Evolutionary conservation across 2,329 filamentous ascomycete species (phyloP).

Genomic region (Diatrype stigma): DNA sequence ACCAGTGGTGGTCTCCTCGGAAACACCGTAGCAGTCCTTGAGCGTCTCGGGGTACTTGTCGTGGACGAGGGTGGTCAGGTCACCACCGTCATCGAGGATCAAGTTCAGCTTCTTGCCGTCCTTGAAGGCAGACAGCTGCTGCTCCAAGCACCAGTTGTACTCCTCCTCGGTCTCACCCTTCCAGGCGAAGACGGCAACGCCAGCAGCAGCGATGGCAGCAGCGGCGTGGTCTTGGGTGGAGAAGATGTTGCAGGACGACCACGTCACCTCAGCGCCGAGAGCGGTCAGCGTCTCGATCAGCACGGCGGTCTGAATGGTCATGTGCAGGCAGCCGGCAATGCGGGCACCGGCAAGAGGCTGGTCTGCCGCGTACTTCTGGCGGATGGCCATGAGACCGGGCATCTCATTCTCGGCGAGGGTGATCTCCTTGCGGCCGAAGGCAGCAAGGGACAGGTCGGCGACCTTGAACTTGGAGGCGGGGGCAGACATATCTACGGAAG

Average conservation of each 20-base stretch:
- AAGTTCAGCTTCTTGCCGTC: constrained; percentile 95
- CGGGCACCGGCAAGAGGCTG: constrained; percentile 93
- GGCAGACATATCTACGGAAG: constrained; percentile 55
- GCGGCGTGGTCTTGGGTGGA: constrained; percentile 98
- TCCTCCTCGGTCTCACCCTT: constrained; percentile 97
- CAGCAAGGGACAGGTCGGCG: constrained; percentile 94
- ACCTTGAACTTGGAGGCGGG: constrained; percentile 96
- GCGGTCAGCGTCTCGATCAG: constrained; percentile 95
- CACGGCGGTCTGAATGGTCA: constrained; percentile 99
- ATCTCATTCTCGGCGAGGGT: constrained; percentile 96
- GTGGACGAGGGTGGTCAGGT: constrained; percentile 94
- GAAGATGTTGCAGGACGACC: constrained; percentile 99
- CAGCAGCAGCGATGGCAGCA: constrained; percentile 89
- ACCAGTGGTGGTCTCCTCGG: constrained; percentile 99
- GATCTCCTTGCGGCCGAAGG: constrained; percentile 98
- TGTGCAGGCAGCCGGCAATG: constrained; percentile 97
- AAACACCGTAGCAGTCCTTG: constrained; percentile 96
- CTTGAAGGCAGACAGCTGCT: constrained; percentile 96
- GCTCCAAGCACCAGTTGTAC: constrained; percentile 99
- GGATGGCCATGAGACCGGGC: constrained; percentile 96
- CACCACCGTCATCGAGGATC: constrained; percentile 98
- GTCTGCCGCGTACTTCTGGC: constrained; percentile 83
- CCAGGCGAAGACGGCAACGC: constrained; percentile 79
- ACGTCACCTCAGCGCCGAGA: constrained; percentile 97
- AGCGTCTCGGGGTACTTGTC: constrained; percentile 98